Evolutionary conservation across 495 filamentous ascomycete genomes (phyloP), one percentile per base, ranked within the genome.

Genomic region (Annulohypoxylon bovei): DNA sequence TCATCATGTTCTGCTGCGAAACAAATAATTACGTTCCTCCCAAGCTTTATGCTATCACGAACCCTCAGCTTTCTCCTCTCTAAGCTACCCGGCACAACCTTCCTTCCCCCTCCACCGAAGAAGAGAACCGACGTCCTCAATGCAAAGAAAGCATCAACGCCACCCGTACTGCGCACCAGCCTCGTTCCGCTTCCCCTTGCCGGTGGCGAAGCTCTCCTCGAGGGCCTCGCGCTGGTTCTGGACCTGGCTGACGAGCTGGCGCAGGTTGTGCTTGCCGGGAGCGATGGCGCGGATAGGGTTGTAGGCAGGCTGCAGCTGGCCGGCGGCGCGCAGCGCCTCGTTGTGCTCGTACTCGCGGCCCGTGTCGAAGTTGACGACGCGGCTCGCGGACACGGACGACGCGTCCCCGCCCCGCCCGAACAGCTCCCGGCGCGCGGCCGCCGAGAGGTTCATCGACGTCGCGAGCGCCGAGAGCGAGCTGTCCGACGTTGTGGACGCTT

Each of bases 221-320:
- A 98, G 80, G 6, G 92, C 92, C 4, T 92, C 91, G 77, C 88
- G 89, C 81, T 98, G 93, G 57, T 79, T 89, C 70, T 86, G 89
- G 16, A 90, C 94, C 63, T 89, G 90, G 80, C 87, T 93, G 71
- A 98, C 91, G 77, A 98, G 82, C 81, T 97, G 93, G 72, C 91
- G 89, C 75, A 98, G 82, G 52, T 87, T 93, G 77, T 96, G 93
- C 80, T 97, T 97, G 52, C 93, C 94, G 1, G 93, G 89, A n/a
- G 90, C 89, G 75, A 98, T 92, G 4, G 91, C 81, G 63, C 92
- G 88, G 22, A 98, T 90, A 2, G 93, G 92, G 67, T 94, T 93
- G 74, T 95, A 92, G 62, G 88, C 88, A 20, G 85, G 82, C 49
- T 84, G 81, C 69, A 68, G 40, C 63, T 67, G 62, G 58, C 89